These are phyloP conservation scores for Medicago lupulina DNA, from an alignment of 306 rosid species.

Conservation along the genomic window DNA sequence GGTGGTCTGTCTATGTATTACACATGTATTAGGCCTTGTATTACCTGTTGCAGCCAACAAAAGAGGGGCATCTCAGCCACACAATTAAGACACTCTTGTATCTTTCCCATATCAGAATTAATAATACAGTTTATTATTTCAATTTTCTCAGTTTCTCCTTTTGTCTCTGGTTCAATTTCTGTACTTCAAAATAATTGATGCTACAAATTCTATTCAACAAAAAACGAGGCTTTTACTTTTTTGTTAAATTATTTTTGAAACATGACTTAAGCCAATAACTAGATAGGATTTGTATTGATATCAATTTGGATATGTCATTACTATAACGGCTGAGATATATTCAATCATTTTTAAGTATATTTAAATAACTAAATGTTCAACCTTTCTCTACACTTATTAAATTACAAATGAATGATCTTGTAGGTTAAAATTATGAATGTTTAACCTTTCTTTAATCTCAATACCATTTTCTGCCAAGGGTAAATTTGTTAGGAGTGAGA, in stretches of 20 bases:
- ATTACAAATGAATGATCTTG: too few relatives aligned
- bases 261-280: neutral
- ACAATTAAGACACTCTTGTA: neutral
- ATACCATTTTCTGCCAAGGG: too few relatives aligned
- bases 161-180: neutral
- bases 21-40: neutral
- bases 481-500: too few relatives aligned
- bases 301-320: too few relatives aligned
- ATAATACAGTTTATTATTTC: neutral
- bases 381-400: too few relatives aligned
- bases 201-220: neutral
- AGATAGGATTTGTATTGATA: neutral
- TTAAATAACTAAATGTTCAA: too few relatives aligned
- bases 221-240: neutral
- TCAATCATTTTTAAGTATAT: too few relatives aligned
- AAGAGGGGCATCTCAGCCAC: constrained; percentile 8
- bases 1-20: neutral
- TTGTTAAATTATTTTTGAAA: neutral
- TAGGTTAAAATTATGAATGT: too few relatives aligned
- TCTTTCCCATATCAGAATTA: constrained; percentile 8
- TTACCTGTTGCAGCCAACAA: constrained; percentile 7
- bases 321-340: too few relatives aligned
- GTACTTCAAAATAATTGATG: constrained; percentile 10
- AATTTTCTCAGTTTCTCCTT: neutral
- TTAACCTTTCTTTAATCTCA: too few relatives aligned